Conservation (phyloP, 768 basidiomycete genomes). For the Fomitopsis pulvina region DNA sequence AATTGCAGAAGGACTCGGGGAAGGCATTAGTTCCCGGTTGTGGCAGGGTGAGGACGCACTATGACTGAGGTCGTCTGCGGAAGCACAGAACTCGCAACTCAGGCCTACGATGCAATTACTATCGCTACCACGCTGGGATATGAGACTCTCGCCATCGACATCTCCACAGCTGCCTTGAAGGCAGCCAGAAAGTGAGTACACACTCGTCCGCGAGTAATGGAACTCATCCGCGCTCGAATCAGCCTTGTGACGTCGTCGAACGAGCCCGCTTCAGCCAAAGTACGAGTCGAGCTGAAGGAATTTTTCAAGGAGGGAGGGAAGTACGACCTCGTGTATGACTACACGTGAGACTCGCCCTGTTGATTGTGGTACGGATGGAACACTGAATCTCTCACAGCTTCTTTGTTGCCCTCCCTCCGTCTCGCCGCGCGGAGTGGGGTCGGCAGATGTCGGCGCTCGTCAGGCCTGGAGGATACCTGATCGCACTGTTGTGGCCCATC, state of each 20-base stretch:
- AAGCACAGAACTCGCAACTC: too few species aligned
- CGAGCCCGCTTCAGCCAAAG: constrained; percentile 22
- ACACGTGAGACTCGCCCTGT: constrained; percentile 35
- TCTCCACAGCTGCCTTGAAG: constrained; percentile 41
- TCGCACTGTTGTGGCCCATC: constrained; percentile 56
- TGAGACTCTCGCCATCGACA: constrained; percentile 47
- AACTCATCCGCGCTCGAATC: background rate
- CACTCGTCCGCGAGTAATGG: background rate
- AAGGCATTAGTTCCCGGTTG: constrained; percentile 52
- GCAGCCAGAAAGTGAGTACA: constrained; percentile 5
- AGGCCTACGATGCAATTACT: constrained; percentile 59
- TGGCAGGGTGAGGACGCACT: constrained; percentile 40
- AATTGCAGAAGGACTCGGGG: constrained; percentile 34
- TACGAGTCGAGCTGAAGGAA: constrained; percentile 36
- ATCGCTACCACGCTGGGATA: constrained; percentile 44
- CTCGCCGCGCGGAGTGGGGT: constrained; percentile 49
- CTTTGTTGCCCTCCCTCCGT: constrained; percentile 65
- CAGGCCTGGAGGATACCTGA: constrained; percentile 56
- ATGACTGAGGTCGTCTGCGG: too few species aligned
- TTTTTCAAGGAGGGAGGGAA: constrained; percentile 41
- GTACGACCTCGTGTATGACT: constrained; percentile 60
- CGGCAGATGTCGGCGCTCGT: constrained; percentile 46
- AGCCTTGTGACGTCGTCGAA: constrained; percentile 18
- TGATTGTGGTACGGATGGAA: background rate
- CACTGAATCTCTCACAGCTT: constrained; percentile 36